These are phyloP conservation scores for Umbelopsis vinacea DNA, from an alignment of 192 early-diverging fungal genomes.

Conservation along the genomic window DNA sequence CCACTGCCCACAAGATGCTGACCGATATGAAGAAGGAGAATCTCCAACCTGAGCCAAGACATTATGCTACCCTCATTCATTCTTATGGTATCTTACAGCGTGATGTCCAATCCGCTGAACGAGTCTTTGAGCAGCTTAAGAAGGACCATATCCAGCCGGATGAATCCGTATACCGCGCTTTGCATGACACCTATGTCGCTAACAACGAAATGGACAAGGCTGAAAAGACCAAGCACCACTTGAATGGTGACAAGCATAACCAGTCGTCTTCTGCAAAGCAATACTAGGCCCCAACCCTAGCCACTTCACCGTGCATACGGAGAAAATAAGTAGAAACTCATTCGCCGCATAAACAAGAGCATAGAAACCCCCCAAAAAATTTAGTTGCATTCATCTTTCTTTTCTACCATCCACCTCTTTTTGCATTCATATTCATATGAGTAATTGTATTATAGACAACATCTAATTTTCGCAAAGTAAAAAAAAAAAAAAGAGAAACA, in stretches of 20 bases:
- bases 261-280: neutral
- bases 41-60: slow-evolving; percentile 48
- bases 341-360: no score
- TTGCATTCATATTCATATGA: no score
- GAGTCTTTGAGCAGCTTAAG: slow-evolving; percentile 48
- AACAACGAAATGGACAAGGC: slow-evolving; percentile 47
- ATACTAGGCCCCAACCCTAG: neutral
- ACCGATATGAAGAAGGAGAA: slow-evolving; percentile 45
- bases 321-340: no score
- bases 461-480: no score
- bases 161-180: slow-evolving; percentile 56
- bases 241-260: neutral
- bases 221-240: slow-evolving; percentile 21
- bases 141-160: slow-evolving; percentile 41
- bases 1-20: slow-evolving; percentile 52
- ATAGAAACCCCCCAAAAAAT: no score
- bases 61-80: slow-evolving; percentile 59
- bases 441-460: no score
- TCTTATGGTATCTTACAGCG: slow-evolving; percentile 57
- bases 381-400: no score
- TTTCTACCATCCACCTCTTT: no score
- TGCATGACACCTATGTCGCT: slow-evolving; percentile 58
- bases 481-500: no score
- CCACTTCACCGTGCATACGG: no score
- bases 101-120: slow-evolving; percentile 47